These are phyloP conservation scores for Acacia concinna DNA, from an alignment of 331 rosid species.

Conservation along the genomic window DNA sequence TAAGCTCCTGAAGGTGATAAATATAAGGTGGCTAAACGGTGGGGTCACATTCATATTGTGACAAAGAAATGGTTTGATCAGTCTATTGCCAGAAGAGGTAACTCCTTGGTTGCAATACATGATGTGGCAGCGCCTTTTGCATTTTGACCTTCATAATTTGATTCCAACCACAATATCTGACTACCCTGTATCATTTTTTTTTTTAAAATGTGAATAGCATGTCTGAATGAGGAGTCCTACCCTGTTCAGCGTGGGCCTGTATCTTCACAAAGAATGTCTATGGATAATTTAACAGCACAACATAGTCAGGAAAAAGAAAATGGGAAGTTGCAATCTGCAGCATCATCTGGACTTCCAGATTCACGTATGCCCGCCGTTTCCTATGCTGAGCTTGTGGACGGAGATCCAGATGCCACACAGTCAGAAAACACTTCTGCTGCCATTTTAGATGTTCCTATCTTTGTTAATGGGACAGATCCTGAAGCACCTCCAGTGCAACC, in stretches of 20 bases:
- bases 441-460: conserved; percentile 41
- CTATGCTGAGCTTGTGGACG: conserved; percentile 45
- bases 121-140: conserved; percentile 26
- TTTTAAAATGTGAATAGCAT: conserved; percentile 46
- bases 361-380: conserved; percentile 46
- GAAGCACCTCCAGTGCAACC: conserved; percentile 46
- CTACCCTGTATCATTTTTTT: conserved; percentile 20
- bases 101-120: conserved; percentile 16
- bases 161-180: conserved; percentile 27
- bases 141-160: conserved; percentile 24
- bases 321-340: conserved; percentile 52
- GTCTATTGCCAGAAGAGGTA: conserved; percentile 81
- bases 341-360: conserved; percentile 57
- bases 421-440: conserved; percentile 49
- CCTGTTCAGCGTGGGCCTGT: conserved; percentile 63
- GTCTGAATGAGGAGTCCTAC: conserved; percentile 83
- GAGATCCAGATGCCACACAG: conserved; percentile 60
- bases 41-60: conserved; percentile 82
- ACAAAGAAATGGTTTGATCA: conserved; percentile 90
- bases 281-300: conserved; percentile 48
- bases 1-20: conserved; percentile 96
- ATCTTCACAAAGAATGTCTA: conserved; percentile 57
- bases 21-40: conserved; percentile 77
- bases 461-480: conserved; percentile 48
- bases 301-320: conserved; percentile 60